Conservation (phyloP, 2,329 filamentous ascomycete species). For the Knoxdaviesia proteae region DNA sequence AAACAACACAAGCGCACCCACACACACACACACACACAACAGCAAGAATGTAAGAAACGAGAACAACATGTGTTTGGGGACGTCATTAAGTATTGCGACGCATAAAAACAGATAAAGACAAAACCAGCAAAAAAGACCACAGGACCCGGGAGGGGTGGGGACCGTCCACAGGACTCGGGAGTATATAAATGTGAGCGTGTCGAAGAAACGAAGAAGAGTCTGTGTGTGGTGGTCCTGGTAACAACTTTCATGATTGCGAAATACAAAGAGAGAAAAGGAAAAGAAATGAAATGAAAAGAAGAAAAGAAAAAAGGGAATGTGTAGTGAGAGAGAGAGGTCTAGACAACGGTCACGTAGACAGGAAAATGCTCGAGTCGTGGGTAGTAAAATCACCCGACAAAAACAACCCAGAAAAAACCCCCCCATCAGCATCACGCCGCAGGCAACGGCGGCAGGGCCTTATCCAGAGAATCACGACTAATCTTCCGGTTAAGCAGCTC, state of each 20-base stretch:
- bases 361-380: not conserved
- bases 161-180: not conserved
- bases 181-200: not conserved
- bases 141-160: not conserved
- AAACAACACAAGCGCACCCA: not conserved
- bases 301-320: not conserved
- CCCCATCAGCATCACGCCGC: not conserved
- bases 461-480: constrained; percentile 37
- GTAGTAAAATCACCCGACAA: not conserved
- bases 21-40: not conserved
- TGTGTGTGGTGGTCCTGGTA: too few relatives aligned
- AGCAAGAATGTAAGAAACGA: not conserved
- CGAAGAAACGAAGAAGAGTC: not conserved
- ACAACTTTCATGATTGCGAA: too few relatives aligned
- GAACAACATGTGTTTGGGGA: not conserved
- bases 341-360: not conserved
- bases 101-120: not conserved
- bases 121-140: not conserved
- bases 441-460: constrained; percentile 37
- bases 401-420: constrained; percentile 1
- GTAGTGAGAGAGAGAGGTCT: not conserved
- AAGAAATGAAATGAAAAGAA: constrained; percentile 1
- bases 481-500: constrained; percentile 14
- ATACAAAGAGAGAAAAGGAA: not conserved
- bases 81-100: not conserved